Evolutionary conservation across 371 early-diverging fungal species (phyloP).

Genomic region (Apophysomyces variabilis): DNA sequence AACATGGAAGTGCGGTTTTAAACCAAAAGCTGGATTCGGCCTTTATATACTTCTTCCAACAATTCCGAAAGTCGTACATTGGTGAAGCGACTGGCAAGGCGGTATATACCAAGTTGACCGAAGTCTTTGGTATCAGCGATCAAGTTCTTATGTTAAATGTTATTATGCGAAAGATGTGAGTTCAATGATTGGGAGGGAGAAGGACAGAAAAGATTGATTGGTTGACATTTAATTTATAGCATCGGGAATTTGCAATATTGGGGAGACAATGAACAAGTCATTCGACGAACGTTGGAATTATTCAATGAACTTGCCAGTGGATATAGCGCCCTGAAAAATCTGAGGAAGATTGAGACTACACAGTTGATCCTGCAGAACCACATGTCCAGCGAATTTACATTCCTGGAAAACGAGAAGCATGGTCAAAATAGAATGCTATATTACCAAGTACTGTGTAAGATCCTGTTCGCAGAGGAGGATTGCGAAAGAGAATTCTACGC

Average conservation of each 20-base stretch:
- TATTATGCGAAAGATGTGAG: slow-evolving; percentile 71
- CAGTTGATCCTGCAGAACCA: slow-evolving; percentile 76
- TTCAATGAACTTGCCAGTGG: slow-evolving; percentile 85
- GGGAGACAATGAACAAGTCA: slow-evolving; percentile 29
- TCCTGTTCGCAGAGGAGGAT: slow-evolving; percentile 77
- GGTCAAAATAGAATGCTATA: slow-evolving; percentile 69
- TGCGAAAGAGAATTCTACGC: slow-evolving; percentile 62
- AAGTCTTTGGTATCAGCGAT: slow-evolving; percentile 59
- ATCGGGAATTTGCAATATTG: slow-evolving; percentile 33
- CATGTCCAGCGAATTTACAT: slow-evolving; percentile 69
- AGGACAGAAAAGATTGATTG: background rate
- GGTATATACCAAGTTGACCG: slow-evolving; percentile 60
- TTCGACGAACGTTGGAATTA: slow-evolving; percentile 56
- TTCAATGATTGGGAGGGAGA: background rate
- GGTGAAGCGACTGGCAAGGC: slow-evolving; percentile 52
- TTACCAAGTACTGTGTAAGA: slow-evolving; percentile 78
- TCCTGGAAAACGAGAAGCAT: slow-evolving; percentile 57
- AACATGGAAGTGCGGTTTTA: slow-evolving; percentile 46
- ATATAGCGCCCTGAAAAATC: slow-evolving; percentile 70
- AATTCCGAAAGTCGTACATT: slow-evolving; percentile 81
- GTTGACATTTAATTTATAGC: slow-evolving; percentile 3
- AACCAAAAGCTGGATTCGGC: slow-evolving; percentile 74
- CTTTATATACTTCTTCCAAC: slow-evolving; percentile 77
- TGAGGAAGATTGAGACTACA: slow-evolving; percentile 76
- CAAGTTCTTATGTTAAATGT: slow-evolving; percentile 63